phyloP scores from a whole-genome alignment of 2,329 filamentous ascomycete genomes.

The Hypoxylon rubiginosum region DNA sequence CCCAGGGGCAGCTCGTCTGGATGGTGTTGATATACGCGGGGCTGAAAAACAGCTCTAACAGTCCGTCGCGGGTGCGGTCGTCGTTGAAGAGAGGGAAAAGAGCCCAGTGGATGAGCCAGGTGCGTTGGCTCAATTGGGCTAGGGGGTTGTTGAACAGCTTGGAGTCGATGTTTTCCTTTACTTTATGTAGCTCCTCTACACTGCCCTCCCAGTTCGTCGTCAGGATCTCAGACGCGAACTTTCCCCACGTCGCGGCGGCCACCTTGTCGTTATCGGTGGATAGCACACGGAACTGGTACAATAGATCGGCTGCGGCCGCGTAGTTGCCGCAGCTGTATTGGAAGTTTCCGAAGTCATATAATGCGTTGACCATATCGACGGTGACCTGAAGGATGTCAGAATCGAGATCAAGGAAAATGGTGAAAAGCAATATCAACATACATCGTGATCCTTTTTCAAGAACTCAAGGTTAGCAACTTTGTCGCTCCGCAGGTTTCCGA shows the following conservation, averaged over 20 bases:
- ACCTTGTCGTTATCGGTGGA: slow-evolving; percentile 99
- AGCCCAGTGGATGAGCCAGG: slow-evolving; percentile 98
- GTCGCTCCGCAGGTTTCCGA: slow-evolving; percentile 91
- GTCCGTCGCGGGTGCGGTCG: slow-evolving; percentile 87
- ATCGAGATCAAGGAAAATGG: background rate
- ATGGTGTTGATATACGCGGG: slow-evolving; percentile 99
- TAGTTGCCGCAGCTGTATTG: slow-evolving; percentile 99
- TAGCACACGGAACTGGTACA: slow-evolving; percentile 98
- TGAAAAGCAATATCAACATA: slow-evolving; percentile 58
- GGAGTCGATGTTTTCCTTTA: slow-evolving; percentile 92
- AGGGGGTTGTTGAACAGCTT: slow-evolving; percentile 97
- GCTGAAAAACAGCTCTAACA: slow-evolving; percentile 97
- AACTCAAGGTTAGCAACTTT: slow-evolving; percentile 99
- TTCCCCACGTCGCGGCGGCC: slow-evolving; percentile 95
- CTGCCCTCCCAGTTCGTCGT: slow-evolving; percentile 95
- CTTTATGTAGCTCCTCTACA: slow-evolving; percentile 90
- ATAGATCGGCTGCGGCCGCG: slow-evolving; percentile 86
- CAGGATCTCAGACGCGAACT: slow-evolving; percentile 95
- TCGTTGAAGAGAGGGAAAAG: slow-evolving; percentile 99
- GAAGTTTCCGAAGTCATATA: slow-evolving; percentile 96
- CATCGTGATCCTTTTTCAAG: slow-evolving; percentile 94
- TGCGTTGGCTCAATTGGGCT: slow-evolving; percentile 94
- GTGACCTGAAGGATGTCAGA: slow-evolving; percentile 72
- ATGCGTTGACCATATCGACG: slow-evolving; percentile 92
- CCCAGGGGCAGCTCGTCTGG: slow-evolving; percentile 97